phyloP scores from a whole-genome alignment of 2,329 filamentous ascomycete genomes.

The Aspergillus vadensis region DNA sequence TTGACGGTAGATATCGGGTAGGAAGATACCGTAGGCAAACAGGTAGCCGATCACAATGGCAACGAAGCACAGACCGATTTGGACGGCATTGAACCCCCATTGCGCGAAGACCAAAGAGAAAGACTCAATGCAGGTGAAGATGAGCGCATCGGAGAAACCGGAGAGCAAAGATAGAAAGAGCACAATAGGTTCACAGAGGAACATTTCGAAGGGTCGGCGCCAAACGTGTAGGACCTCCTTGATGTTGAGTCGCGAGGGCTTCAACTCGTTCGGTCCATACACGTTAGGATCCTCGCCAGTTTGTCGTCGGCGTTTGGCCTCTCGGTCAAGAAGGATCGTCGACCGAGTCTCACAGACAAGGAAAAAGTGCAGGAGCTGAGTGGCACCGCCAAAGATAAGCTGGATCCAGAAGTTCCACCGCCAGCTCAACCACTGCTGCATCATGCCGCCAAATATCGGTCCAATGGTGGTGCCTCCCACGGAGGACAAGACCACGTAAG shows the following conservation, averaged over 20 bases:
- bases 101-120: conserved; percentile 60
- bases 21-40: conserved; percentile 55
- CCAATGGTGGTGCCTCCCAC: conserved; percentile 71
- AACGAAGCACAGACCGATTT: conserved; percentile 27
- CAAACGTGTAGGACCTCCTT: conserved; percentile 49
- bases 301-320: conserved; percentile 59
- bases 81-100: conserved; percentile 24
- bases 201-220: conserved; percentile 70
- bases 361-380: conserved; percentile 54
- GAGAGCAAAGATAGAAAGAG: conserved; percentile 68
- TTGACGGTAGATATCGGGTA: conserved; percentile 52
- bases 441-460: conserved; percentile 56
- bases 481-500: conserved; percentile 75
- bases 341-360: conserved; percentile 65
- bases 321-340: conserved; percentile 58
- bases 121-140: conserved; percentile 76
- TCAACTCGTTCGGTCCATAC: conserved; percentile 65
- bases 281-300: conserved; percentile 59
- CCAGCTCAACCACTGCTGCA: conserved; percentile 56
- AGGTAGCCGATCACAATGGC: conserved; percentile 56
- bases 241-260: conserved; percentile 50
- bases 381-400: conserved; percentile 57
- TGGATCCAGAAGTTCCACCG: conserved; percentile 68
- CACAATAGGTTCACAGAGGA: conserved; percentile 73
- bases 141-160: conserved; percentile 72